Evolutionary conservation across 2,329 filamentous ascomycete species (phyloP).

Genomic region (Thermoascus crustaceus): DNA sequence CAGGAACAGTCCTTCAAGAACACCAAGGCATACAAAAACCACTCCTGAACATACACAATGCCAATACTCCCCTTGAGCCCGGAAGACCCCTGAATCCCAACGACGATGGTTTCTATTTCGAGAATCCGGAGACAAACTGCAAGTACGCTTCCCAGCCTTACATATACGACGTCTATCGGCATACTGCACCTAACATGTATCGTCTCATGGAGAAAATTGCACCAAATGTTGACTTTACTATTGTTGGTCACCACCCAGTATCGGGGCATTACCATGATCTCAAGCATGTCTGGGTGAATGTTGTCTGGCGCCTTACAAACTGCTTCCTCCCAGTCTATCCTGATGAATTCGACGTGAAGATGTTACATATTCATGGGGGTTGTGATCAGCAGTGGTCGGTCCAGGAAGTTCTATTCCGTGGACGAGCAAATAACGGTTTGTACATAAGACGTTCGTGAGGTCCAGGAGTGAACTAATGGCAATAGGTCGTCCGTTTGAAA

Average conservation of each 20-base stretch:
- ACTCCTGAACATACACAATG: neutral
- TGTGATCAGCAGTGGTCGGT: slow-evolving; percentile 26
- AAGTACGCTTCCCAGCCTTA: slow-evolving; percentile 23
- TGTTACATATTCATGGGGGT: slow-evolving; percentile 23
- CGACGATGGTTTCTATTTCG: slow-evolving; percentile 23
- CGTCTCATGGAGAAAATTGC: slow-evolving; percentile 25
- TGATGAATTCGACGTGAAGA: slow-evolving; percentile 23
- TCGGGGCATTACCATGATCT: slow-evolving; percentile 25
- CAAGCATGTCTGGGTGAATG: slow-evolving; percentile 27
- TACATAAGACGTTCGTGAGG: neutral
- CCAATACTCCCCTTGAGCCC: neutral
- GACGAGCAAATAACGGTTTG: slow-evolving; percentile 26
- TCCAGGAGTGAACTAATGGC: neutral
- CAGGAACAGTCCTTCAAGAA: no score
- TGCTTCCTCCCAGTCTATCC: slow-evolving; percentile 19
- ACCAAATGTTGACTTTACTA: slow-evolving; percentile 24
- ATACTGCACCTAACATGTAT: slow-evolving; percentile 23
- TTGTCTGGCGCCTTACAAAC: slow-evolving; percentile 21
- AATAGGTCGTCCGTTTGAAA: slow-evolving; percentile 22
- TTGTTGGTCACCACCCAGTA: slow-evolving; percentile 26
- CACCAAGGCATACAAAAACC: no score
- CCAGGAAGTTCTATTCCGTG: slow-evolving; percentile 24
- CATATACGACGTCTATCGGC: slow-evolving; percentile 26
- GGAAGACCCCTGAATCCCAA: neutral
- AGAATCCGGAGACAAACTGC: slow-evolving; percentile 25